These are phyloP conservation scores for Coniochaeta hoffmannii DNA, from an alignment of 2,329 filamentous ascomycete genomes.

Conservation along the genomic window DNA sequence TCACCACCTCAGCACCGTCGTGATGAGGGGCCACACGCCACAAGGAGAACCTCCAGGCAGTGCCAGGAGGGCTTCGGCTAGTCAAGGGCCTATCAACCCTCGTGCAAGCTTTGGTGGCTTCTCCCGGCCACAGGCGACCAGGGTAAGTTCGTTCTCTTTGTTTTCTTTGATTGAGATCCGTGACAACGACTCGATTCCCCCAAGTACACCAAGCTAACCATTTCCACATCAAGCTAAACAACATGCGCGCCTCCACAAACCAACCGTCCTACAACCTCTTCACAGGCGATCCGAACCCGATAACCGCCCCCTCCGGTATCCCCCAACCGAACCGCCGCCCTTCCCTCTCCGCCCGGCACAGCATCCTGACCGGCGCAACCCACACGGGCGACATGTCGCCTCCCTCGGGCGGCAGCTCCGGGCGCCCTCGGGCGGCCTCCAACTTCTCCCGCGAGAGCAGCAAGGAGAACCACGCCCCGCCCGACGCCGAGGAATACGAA, in stretches of 20 bases:
- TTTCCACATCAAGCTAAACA: not conserved
- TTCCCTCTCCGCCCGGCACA: constrained; percentile 2
- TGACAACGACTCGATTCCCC: too few relatives aligned
- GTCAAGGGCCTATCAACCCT: not conserved
- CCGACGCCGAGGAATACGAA: constrained; percentile 53
- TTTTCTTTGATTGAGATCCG: too few relatives aligned
- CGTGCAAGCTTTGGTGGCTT: constrained; percentile 9
- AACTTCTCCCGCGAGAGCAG: constrained; percentile 46
- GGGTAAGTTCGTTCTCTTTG: constrained; percentile 17
- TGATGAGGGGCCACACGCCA: constrained; percentile 14
- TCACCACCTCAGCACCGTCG: not conserved
- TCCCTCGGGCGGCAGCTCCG: constrained; percentile 9
- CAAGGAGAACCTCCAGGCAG: constrained; percentile 19
- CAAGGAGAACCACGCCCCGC: constrained; percentile 52
- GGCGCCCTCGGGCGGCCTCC: constrained; percentile 24
- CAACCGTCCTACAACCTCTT: constrained; percentile 32
- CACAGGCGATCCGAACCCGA: constrained; percentile 23
- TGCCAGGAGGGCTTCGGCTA: constrained; percentile 11
- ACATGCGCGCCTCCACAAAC: constrained; percentile 17
- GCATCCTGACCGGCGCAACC: not conserved
- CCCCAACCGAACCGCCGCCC: constrained; percentile 14
- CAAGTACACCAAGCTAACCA: not conserved
- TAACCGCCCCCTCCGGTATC: constrained; percentile 8
- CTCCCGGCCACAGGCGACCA: constrained; percentile 18
- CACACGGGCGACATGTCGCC: constrained; percentile 4